Evolutionary conservation across 2,329 filamentous ascomycete genomes (phyloP).

Genomic region (Xylariaceae sp.): DNA sequence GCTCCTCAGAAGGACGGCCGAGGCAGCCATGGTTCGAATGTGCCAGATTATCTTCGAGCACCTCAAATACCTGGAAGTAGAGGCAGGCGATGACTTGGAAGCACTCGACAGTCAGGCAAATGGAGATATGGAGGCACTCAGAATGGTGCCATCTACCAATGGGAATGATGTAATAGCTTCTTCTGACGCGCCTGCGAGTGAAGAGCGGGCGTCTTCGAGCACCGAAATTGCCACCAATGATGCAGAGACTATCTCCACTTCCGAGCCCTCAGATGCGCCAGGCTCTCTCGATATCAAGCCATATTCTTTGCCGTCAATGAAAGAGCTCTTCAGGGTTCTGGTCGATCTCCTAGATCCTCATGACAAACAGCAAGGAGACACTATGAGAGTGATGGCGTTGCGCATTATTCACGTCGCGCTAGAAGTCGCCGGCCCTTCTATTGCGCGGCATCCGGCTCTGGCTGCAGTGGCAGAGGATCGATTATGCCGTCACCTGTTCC

Average conservation of each 20-base stretch:
- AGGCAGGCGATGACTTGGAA: conserved; percentile 70
- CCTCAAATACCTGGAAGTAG: conserved; percentile 82
- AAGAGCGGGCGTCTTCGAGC: conserved; percentile 49
- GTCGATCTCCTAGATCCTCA: conserved; percentile 94
- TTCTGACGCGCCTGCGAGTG: conserved; percentile 50
- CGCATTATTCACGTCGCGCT: conserved; percentile 96
- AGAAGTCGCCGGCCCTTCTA: conserved; percentile 93
- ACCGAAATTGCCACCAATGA: conserved; percentile 46
- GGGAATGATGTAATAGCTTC: conserved; percentile 64
- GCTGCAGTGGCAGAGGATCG: conserved; percentile 90
- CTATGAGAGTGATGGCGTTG: conserved; percentile 95
- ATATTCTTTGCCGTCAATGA: conserved; percentile 91
- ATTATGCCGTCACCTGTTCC: conserved; percentile 92
- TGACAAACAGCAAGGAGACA: conserved; percentile 89
- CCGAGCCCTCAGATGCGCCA: conserved; percentile 32
- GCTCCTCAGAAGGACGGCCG: conserved; percentile 85
- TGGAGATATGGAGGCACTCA: conserved; percentile 74
- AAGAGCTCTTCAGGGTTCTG: conserved; percentile 90
- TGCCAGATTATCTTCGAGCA: conserved; percentile 98
- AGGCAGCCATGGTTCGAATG: conserved; percentile 98
- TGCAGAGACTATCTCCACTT: conserved; percentile 34
- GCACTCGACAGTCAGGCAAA: conserved; percentile 70
- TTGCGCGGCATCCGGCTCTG: conserved; percentile 87
- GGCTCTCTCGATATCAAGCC: conserved; percentile 69
- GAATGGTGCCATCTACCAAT: conserved; percentile 81